Evolutionary conservation across 352 stramenopile genomes (phyloP).

Genomic region (Paralagenidium karlingii): DNA sequence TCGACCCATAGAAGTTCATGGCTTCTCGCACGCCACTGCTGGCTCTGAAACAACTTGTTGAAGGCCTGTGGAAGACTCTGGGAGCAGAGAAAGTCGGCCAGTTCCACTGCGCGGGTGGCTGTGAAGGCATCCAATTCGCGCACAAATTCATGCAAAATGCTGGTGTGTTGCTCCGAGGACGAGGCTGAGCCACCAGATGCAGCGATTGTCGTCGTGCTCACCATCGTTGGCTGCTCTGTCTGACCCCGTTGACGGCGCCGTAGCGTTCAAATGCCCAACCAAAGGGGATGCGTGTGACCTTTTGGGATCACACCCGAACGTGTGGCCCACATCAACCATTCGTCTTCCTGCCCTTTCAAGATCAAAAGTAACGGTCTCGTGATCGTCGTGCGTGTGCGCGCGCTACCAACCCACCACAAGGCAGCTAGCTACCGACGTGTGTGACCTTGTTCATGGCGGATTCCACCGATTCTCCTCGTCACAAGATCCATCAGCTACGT

Average conservation of each 20-base stretch:
- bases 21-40: too few relatives aligned
- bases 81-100: too few relatives aligned
- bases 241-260: not conserved
- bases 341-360: conserved; percentile 1
- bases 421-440: too few relatives aligned
- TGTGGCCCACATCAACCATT: not conserved
- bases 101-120: conserved; percentile 19
- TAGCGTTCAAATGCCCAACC: not conserved
- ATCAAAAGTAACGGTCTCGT: conserved; percentile 5
- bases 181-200: too few relatives aligned
- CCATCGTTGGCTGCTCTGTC: not conserved
- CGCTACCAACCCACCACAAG: conserved; percentile 2
- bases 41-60: too few relatives aligned
- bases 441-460: too few relatives aligned
- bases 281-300: not conserved
- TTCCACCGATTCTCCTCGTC: not conserved
- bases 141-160: conserved; percentile 27
- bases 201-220: not conserved
- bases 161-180: conserved; percentile 5
- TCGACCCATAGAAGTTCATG: too few relatives aligned
- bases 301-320: too few relatives aligned
- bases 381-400: not conserved
- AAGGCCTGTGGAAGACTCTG: too few relatives aligned
- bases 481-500: conserved; percentile 11
- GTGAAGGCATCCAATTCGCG: conserved; percentile 48